These are phyloP conservation scores for Ceratocystis cacaofunesta DNA, from an alignment of 2,329 filamentous ascomycete genomes.

Conservation along the genomic window DNA sequence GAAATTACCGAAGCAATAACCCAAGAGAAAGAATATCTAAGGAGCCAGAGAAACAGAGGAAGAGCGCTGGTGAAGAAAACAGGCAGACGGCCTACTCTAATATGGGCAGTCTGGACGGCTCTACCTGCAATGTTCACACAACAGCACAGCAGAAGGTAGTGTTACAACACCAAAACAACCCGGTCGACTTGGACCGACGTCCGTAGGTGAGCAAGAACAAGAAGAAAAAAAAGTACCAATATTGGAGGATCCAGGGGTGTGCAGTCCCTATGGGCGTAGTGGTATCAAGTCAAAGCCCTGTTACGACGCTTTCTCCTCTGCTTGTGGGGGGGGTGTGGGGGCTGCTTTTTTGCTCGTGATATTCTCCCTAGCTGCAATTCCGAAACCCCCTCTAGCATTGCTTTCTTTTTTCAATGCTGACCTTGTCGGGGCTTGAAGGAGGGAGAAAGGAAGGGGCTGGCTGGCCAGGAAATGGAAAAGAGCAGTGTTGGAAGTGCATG, in stretches of 20 bases:
- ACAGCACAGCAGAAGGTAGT: neutral
- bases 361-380: neutral
- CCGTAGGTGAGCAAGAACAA: too few relatives aligned
- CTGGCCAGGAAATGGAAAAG: neutral
- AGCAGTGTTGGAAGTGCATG: neutral
- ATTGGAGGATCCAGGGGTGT: neutral
- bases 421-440: neutral
- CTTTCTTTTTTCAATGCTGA: neutral
- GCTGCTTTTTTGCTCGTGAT: neutral
- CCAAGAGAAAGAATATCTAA: slow-evolving; percentile 13
- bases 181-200: too few relatives aligned
- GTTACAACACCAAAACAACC: too few relatives aligned
- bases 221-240: too few relatives aligned
- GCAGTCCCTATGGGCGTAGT: neutral
- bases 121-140: neutral
- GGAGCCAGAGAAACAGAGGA: slow-evolving; percentile 1
- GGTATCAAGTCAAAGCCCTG: neutral
- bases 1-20: slow-evolving; percentile 5
- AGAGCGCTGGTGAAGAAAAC: neutral
- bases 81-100: slow-evolving; percentile 10
- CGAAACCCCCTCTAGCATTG: neutral
- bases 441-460: neutral
- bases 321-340: too few relatives aligned
- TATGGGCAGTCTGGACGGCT: slow-evolving; percentile 3
- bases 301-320: neutral